Evolutionary conservation across 2,329 filamentous ascomycete genomes (phyloP), one percentile per base, ranked within the genome.

Genomic region (Chrysoporthe austroafricana): DNA sequence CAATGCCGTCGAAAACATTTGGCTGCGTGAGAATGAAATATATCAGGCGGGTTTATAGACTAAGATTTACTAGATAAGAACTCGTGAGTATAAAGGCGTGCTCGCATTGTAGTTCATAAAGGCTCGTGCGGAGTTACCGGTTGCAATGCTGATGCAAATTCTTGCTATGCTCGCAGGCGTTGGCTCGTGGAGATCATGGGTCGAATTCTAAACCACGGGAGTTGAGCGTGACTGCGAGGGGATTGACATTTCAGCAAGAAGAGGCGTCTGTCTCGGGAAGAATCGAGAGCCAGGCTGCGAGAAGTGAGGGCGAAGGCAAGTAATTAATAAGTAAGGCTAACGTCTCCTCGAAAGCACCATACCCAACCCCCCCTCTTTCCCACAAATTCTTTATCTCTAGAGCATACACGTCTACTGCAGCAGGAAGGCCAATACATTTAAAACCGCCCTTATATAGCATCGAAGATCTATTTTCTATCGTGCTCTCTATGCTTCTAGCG

Each of bases 181-280:
- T 57, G 16, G 54, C 34, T 7, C 13, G 6, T n/a, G 34, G 16
- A 39, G 16, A 9, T 4, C 16, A 39, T 39, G 54, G 54, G 34
- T 36, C 54, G 4, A n/a, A n/a, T 4, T 57, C n/a, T 26, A 32
- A 57, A 13, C 18, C 54, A 36, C 16, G 39, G 0, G 34, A 57
- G 16, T 57, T 57, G 6, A 39, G 34, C 34, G 54, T 57, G 26
- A 26, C 26, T 26, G 2, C 26, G 79, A 9, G 36, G 36, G 9
- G 36, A 9, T 9, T 39, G 36, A 39, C 9, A 39, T 39, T 9
- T 9, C 36, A 39, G 36, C 36, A 46, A 4, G 44, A 4, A 4
- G 44, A 11, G 18, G 44, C 13, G 44, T 46, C 13, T 46, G 6
- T 7, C 36, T 39, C 36, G 9, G 36, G 9, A 39, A 39, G 36